phyloP scores from a whole-genome alignment of 495 filamentous ascomycete species.

The Polyplosphaeria fusca region DNA sequence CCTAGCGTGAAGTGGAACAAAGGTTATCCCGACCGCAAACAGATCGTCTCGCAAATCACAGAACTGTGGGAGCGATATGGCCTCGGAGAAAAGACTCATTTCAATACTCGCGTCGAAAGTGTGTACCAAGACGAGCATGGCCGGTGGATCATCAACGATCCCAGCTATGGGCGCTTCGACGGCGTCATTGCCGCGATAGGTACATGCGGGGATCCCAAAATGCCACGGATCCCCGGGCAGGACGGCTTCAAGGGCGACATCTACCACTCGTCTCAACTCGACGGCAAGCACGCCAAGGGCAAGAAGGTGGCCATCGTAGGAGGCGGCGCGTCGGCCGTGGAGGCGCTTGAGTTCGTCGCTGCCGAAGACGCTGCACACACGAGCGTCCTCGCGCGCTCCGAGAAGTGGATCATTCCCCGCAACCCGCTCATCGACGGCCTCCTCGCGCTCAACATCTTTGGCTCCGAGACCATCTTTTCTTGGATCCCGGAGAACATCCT shows the following conservation, averaged over 20 bases:
- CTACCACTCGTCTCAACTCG: slow-evolving; percentile 36
- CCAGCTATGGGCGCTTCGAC: slow-evolving; percentile 66
- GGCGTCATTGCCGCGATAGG: slow-evolving; percentile 75
- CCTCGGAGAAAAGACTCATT: slow-evolving; percentile 65
- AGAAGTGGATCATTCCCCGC: slow-evolving; percentile 88
- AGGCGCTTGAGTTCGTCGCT: slow-evolving; percentile 78
- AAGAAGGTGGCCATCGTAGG: slow-evolving; percentile 38
- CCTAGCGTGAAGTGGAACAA: slow-evolving; percentile 69
- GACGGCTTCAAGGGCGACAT: slow-evolving; percentile 36
- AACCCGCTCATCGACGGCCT: slow-evolving; percentile 71
- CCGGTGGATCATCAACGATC: slow-evolving; percentile 76
- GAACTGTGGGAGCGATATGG: slow-evolving; percentile 73
- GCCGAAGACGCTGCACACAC: slow-evolving; percentile 62
- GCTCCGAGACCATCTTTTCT: slow-evolving; percentile 68
- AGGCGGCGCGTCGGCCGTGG: slow-evolving; percentile 78
- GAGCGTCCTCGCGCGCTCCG: slow-evolving; percentile 70
- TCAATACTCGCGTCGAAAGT: slow-evolving; percentile 64
- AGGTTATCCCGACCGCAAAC: slow-evolving; percentile 70
- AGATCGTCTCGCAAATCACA: slow-evolving; percentile 68
- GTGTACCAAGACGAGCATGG: slow-evolving; percentile 66
- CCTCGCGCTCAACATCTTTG: slow-evolving; percentile 73
- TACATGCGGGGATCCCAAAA: slow-evolving; percentile 74
- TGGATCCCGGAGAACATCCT: slow-evolving; percentile 76
- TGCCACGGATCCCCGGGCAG: slow-evolving; percentile 48
- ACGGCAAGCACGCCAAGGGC: slow-evolving; percentile 29